Evolutionary conservation across 306 rosid species (phyloP).

Genomic region (Prunus salicina): DNA sequence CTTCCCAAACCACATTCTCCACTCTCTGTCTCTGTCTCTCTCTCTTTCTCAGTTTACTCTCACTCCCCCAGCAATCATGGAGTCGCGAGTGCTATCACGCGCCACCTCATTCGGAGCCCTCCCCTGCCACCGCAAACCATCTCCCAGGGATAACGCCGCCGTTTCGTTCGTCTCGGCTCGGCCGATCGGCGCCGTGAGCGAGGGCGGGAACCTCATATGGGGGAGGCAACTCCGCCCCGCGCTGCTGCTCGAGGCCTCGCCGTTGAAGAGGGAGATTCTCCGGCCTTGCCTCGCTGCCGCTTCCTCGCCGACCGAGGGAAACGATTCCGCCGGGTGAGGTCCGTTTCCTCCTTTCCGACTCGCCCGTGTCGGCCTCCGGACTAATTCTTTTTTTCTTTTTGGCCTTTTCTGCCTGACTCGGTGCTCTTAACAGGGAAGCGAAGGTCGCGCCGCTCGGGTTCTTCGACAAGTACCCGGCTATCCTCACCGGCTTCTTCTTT

Average conservation of each 20-base stretch:
- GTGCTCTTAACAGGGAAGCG: conserved; percentile 47
- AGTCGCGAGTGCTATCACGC: conserved; percentile 94
- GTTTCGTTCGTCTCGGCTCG: conserved; percentile 38
- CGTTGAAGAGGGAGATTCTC: conserved; percentile 42
- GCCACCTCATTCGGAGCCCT: conserved; percentile 47
- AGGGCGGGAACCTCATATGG: conserved; percentile 83
- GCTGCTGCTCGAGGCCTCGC: conserved; percentile 48
- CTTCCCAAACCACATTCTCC: conserved; percentile 10
- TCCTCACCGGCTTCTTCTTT: conserved; percentile 56
- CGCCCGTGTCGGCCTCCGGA: conserved; percentile 27
- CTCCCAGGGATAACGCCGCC: conserved; percentile 32
- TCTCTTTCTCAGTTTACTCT: not conserved
- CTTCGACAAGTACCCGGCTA: conserved; percentile 36
- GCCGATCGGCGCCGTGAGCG: conserved; percentile 54
- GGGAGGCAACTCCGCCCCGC: conserved; percentile 90
- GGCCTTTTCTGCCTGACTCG: conserved; percentile 19
- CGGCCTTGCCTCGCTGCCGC: conserved; percentile 64
- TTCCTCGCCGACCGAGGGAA: conserved; percentile 70
- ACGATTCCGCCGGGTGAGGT: conserved; percentile 99
- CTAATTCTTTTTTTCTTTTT: conserved; percentile 20
- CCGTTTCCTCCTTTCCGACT: conserved; percentile 86
- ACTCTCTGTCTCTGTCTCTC: no score
- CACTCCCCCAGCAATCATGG: conserved; percentile 40
- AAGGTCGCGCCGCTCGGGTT: conserved; percentile 72
- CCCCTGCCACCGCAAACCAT: conserved; percentile 45